Percentiles rank a stretch among this genome's conserved stretches.
These are phyloP conservation scores for Stromatinia cepivora DNA, from an alignment of 2,329 filamentous ascomycete species.

Conservation along the genomic window DNA sequence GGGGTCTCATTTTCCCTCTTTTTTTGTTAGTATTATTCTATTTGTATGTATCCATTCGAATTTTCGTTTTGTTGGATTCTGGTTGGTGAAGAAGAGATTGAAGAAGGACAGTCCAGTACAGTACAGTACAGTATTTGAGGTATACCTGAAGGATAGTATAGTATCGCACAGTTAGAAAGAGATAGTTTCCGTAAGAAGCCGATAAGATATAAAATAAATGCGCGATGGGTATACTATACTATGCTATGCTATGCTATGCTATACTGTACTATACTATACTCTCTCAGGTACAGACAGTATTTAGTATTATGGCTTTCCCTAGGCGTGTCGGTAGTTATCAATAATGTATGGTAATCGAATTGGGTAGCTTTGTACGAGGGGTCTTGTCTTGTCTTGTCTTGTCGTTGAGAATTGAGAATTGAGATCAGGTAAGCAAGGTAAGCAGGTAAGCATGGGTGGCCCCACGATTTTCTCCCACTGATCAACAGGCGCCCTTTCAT, in stretches of 20 bases:
- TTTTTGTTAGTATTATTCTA: background rate
- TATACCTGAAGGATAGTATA: background rate
- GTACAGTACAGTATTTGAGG: background rate
- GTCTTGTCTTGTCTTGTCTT: background rate
- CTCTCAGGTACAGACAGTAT: background rate
- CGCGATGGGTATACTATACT: background rate
- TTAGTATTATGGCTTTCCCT: background rate
- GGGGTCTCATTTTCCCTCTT: background rate
- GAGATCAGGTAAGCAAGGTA: conserved; percentile 4
- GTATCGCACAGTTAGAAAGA: background rate
- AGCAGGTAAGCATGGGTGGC: no score
- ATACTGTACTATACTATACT: background rate
- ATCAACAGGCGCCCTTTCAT: conserved; percentile 12
- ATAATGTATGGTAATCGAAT: conserved; percentile 1
- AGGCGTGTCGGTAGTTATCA: conserved; percentile 1
- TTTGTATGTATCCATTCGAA: background rate
- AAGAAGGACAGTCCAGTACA: background rate
- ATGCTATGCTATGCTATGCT: no score
- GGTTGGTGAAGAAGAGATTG: background rate
- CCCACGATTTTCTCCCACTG: background rate
- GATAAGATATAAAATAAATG: background rate
- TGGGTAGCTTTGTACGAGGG: background rate
- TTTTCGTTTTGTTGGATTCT: background rate
- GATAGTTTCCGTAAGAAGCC: background rate
- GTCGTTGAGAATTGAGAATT: background rate